These are phyloP conservation scores for Turnera subulata DNA, from an alignment of 345 rosid species.

Conservation along the genomic window DNA sequence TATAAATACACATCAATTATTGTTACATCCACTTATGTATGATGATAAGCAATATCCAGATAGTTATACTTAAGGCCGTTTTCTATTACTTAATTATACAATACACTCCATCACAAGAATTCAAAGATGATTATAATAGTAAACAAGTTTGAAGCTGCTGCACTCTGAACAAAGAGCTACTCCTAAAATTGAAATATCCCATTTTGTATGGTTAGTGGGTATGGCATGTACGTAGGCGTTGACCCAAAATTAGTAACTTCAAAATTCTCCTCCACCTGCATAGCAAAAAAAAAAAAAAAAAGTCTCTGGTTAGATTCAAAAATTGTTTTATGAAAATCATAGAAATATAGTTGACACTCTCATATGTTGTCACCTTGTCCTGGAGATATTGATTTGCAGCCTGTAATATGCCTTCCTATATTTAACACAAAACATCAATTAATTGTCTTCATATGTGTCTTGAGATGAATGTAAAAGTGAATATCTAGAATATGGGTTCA, in stretches of 20 bases:
- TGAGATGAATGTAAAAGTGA: too few relatives aligned
- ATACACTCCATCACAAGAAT: too few relatives aligned
- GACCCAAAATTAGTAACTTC: slow-evolving; percentile 40
- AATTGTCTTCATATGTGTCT: not conserved
- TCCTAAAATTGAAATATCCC: slow-evolving; percentile 53
- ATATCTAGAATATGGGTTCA: too few relatives aligned
- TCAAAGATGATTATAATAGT: not conserved
- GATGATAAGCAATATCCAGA: too few relatives aligned
- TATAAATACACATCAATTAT: too few relatives aligned
- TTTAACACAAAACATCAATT: not conserved
- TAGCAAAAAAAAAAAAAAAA: not conserved
- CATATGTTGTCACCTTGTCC: slow-evolving; percentile 53
- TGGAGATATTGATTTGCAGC: slow-evolving; percentile 72
- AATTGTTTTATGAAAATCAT: not conserved
- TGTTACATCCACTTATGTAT: too few relatives aligned
- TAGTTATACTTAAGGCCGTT: too few relatives aligned
- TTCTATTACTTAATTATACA: too few relatives aligned
- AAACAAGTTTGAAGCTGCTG: not conserved
- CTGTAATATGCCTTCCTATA: slow-evolving; percentile 69
- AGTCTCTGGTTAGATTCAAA: not conserved
- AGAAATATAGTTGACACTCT: too few relatives aligned
- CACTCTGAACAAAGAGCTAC: not conserved
- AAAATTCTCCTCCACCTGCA: slow-evolving; percentile 65
- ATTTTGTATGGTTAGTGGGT: slow-evolving; percentile 60
- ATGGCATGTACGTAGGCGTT: slow-evolving; percentile 36